Conservation (phyloP, 2,329 filamentous ascomycete species). For the Chaetomium olivaceum region DNA sequence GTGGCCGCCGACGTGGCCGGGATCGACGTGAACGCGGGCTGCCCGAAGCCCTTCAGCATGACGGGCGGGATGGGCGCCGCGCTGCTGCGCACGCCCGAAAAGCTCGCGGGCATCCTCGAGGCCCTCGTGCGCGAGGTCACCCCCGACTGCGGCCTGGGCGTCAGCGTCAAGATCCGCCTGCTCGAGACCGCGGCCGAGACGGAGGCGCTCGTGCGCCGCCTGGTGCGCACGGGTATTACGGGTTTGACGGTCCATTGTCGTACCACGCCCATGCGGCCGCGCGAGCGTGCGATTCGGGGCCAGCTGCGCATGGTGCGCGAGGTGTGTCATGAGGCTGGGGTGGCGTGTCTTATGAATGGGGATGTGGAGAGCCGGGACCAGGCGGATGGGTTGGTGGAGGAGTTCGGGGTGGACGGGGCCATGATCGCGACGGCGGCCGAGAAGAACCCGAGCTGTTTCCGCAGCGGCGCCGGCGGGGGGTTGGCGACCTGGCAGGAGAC, state of each 20-base stretch:
- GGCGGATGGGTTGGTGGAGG: constrained; percentile 67
- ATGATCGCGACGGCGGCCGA: constrained; percentile 98
- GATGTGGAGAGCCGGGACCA: constrained; percentile 78
- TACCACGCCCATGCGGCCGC: constrained; percentile 90
- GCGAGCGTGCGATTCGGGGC: constrained; percentile 81
- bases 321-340: constrained; percentile 79
- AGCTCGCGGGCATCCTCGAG: constrained; percentile 77
- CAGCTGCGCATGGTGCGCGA: constrained; percentile 82
- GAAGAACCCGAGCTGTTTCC: constrained; percentile 86
- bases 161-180: constrained; percentile 95
- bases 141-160: constrained; percentile 79
- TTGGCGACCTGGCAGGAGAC: constrained; percentile 74
- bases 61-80: constrained; percentile 94
- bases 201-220: constrained; percentile 70
- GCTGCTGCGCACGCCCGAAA: constrained; percentile 80
- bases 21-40: constrained; percentile 98
- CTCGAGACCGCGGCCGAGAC: constrained; percentile 77
- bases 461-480: constrained; percentile 67
- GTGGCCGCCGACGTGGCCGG: constrained; percentile 87
- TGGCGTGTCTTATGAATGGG: constrained; percentile 94
- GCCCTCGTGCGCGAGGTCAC: constrained; percentile 78
- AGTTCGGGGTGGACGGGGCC: constrained; percentile 86
- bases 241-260: constrained; percentile 93
- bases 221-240: constrained; percentile 86
- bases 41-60: constrained; percentile 95